Base-by-base conservation (phyloP, 2,329 filamentous ascomycete species). In the Alternaria novae-zelandiae region DNA sequence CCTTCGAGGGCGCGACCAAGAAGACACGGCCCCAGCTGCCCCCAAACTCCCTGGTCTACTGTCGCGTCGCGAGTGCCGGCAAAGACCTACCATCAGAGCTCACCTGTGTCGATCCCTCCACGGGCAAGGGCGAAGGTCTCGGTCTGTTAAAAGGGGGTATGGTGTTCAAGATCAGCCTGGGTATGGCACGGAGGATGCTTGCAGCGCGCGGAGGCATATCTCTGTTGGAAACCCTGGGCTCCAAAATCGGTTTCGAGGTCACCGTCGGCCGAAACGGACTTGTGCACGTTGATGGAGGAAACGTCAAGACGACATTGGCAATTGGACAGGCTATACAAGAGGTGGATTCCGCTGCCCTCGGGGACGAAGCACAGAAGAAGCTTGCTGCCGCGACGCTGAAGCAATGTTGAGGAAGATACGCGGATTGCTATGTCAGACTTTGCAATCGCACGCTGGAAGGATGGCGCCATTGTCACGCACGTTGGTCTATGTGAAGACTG, bases 1-100 rank as follows among this genome's bases (percentile, higher is more conserved):
- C 94, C n/a, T 99, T 99, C 79, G 95, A 98, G 81, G 89, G 90
- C 67, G 96, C 94, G 17, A 93, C 91, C 47, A 96, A 94, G 80
- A 98, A 98, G 83, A 97, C 93, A 3, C 87, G 94, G 2, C 96
- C 96, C 0, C 86, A 92, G 67, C 87, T 98, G 46, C 83, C 86
- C 26, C 76, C 88, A 13, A 93, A 93, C 41, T 89, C 93, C 56
- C 83, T 97, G 26, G 93, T 98, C 36, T 98, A 98, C 82, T 95
- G 94, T 41, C 91, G 95, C 66, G 89, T 99, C 46, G 84, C 87
- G 26, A 87, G 91, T 44, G 90, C 92, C 17, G 70, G 71, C 44
- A 72, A 70, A 50, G 73, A 79, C 51, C 93, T 94, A 83, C 93
- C 97, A 75, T 87, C 93, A 1, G 96, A 98, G 82, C 84, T 99